Evolutionary conservation across 1,139 yeast species (phyloP), one percentile per base, ranked within the genome.

Genomic region (Barnettozyma hawaiiensis): DNA sequence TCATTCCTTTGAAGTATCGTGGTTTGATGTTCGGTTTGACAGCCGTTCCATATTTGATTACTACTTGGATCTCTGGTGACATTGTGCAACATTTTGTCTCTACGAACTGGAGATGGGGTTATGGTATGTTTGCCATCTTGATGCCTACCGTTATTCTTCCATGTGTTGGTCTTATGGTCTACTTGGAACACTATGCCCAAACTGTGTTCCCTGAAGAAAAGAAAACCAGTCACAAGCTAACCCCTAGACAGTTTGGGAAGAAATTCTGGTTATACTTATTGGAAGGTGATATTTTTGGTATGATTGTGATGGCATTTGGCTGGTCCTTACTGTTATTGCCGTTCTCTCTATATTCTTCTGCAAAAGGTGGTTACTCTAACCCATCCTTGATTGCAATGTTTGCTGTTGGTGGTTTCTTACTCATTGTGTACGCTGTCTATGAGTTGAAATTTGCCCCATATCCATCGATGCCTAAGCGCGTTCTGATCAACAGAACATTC

Each of bases 51-150:
- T 63, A 57, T 35, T 42, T 65, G 37, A 56, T 62, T 33, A 63
- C 60, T 31, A 51, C 60, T 14, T 65, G 70, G 70, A 55, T 63
- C 38, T 50, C 67, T 4, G 67, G 67, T 21, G 54, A 53, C n/a
- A 63, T 65, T 41, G 67, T 60, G 15, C 50, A 57, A 3, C 57
- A 61, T 14, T 50, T 65, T 16, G 44, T 59, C n/a, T 46, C 42
- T 12, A 35, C 43, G 18, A 63, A 60, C 46, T 66, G 70, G 70
- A 59, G 69, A 55, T 66, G 70, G 70, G 70, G 69, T 32, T 66
- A 62, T 45, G 70, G 70, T 40, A 64, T 65, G 69, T 66, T 65
- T 50, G 59, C 65, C 22, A 64, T 66, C 34, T 58, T 65, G 29
- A 58, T 64, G 43, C 70, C 70, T 7, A 65, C 52, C 4, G 56